Evolutionary conservation across 2,329 filamentous ascomycete genomes (phyloP).

Genomic region (Didymella exigua): DNA sequence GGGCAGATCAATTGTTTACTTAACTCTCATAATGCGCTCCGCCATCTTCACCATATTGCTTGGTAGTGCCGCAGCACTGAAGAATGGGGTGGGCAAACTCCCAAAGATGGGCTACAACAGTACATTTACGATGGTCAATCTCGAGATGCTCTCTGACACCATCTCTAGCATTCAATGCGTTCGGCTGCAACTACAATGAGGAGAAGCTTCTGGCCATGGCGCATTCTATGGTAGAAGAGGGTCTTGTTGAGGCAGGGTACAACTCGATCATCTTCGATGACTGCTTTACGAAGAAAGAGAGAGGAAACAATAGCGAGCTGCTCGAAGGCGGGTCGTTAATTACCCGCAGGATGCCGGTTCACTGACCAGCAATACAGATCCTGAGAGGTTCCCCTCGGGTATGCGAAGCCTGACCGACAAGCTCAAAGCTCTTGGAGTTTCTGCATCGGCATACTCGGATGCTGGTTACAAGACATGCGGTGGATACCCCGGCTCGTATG

Average conservation of each 20-base stretch:
- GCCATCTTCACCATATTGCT: neutral
- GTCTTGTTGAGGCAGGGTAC: constrained; percentile 16
- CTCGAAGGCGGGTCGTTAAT: constrained; percentile 1
- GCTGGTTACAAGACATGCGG: constrained; percentile 58
- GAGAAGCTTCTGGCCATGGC: constrained; percentile 10
- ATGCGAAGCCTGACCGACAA: constrained; percentile 12
- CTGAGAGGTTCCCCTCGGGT: constrained; percentile 13
- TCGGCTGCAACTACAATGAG: constrained; percentile 14
- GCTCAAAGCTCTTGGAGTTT: constrained; percentile 13
- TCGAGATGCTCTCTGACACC: neutral
- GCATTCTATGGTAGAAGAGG: constrained; percentile 10
- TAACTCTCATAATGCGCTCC: neutral
- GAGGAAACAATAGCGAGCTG: constrained; percentile 6
- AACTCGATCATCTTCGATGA: constrained; percentile 20
- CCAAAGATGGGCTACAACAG: constrained; percentile 18
- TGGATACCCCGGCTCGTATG: constrained; percentile 58
- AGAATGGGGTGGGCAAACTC: constrained; percentile 13
- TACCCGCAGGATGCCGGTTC: accelerated
- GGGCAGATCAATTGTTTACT: neutral
- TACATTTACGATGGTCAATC: neutral
- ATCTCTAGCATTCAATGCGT: constrained; percentile 9
- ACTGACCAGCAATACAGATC: neutral
- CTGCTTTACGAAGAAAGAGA: constrained; percentile 15
- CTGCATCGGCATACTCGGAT: constrained; percentile 54
- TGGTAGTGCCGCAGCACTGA: neutral